A percentile compares a stretch with the other conserved stretches of the same genome.
Conservation (phyloP, 73 alveolate genomes). For the Tetrahymena thermophila region DNA sequence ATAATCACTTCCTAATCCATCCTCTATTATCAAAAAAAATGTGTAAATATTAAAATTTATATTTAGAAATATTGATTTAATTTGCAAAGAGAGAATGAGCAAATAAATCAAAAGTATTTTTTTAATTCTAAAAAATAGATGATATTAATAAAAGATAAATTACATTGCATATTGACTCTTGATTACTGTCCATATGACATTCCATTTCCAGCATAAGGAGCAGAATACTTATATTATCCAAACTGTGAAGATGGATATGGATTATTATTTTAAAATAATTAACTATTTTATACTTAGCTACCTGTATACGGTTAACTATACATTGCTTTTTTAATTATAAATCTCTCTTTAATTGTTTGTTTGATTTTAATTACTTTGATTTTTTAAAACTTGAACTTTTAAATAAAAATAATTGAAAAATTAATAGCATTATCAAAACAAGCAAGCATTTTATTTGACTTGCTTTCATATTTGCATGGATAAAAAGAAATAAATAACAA, state of each 20-base stretch:
- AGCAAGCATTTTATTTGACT: background rate
- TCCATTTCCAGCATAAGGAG: background rate
- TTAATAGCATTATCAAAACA: background rate
- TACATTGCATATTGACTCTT: background rate
- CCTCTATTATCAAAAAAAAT: background rate
- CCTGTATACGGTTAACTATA: slow-evolving; percentile 3
- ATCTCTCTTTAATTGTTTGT: background rate
- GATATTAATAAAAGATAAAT: background rate
- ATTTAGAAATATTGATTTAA: background rate
- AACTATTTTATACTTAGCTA: background rate
- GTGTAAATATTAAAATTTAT: no score
- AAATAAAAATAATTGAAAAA: background rate
- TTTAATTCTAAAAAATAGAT: no score
- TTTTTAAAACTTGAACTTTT: background rate
- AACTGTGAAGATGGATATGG: background rate
- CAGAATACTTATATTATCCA: background rate
- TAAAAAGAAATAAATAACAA: background rate
- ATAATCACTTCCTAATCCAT: background rate
- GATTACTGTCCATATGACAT: background rate
- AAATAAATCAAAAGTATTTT: background rate
- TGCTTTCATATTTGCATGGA: background rate
- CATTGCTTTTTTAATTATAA: background rate
- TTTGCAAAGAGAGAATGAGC: background rate
- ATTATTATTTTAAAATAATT: background rate
- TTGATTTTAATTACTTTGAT: background rate